These are phyloP conservation scores for Echria macrotheca DNA, from an alignment of 495 filamentous ascomycete species.

Conservation along the genomic window DNA sequence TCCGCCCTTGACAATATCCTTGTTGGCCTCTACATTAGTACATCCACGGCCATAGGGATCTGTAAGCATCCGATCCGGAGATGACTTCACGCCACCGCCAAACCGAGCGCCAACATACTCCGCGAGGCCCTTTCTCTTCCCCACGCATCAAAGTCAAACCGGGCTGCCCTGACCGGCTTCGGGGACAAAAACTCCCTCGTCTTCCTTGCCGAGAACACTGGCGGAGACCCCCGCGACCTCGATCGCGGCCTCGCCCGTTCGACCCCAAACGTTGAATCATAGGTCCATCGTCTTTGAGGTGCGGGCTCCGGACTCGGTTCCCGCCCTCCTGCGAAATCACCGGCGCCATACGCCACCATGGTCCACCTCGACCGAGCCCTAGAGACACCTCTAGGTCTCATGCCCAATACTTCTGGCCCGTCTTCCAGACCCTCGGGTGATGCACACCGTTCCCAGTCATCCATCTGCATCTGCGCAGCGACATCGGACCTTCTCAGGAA, in stretches of 20 bases:
- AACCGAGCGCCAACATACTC: constrained; percentile 12
- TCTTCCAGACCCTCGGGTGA: neutral
- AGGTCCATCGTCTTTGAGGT: neutral
- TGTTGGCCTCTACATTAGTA: too few relatives aligned
- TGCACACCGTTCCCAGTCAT: neutral
- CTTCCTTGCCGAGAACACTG: constrained; percentile 16
- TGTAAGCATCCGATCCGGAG: too few relatives aligned
- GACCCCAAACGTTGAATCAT: too few relatives aligned
- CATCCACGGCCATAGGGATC: too few relatives aligned
- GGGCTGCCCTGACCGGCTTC: constrained; percentile 12
- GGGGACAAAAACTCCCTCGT: constrained; percentile 22
- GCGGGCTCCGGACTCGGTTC: neutral
- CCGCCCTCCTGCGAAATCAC: neutral
- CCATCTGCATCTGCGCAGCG: neutral
- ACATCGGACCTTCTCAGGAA: constrained; percentile 9
- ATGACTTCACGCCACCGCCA: constrained; percentile 2
- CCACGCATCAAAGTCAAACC: constrained; percentile 24
- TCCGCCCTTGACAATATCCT: too few relatives aligned
- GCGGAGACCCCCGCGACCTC: neutral
- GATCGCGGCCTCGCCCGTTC: too few relatives aligned
- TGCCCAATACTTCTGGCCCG: neutral
- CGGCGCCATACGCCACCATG: constrained; percentile 10
- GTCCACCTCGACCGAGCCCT: constrained; percentile 8
- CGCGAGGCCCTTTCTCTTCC: constrained; percentile 11
- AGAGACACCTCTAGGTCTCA: neutral